These are phyloP conservation scores for Laguncularia racemosa DNA, from an alignment of 345 rosid genomes.

Conservation along the genomic window DNA sequence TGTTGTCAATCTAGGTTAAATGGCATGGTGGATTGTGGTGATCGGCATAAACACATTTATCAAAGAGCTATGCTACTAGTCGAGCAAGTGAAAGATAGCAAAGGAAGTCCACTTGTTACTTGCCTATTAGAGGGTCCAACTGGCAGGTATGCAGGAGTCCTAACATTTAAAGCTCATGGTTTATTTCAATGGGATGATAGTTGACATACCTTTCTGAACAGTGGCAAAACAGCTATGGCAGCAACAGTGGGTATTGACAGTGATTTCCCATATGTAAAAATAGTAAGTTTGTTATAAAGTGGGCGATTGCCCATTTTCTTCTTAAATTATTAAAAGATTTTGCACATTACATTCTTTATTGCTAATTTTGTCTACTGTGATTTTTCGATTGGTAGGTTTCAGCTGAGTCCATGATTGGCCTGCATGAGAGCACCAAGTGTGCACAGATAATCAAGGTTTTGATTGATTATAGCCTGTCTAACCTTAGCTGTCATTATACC, in stretches of 20 bases:
- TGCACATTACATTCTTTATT: background rate
- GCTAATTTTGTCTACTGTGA: slow-evolving; percentile 1
- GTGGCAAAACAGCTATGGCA: slow-evolving; percentile 98
- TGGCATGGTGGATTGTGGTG: slow-evolving; percentile 91
- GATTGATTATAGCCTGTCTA: no score
- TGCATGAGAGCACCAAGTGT: slow-evolving; percentile 95
- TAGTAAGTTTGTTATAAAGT: slow-evolving; percentile 43
- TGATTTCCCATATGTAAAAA: slow-evolving; percentile 96
- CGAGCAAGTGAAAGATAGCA: slow-evolving; percentile 97
- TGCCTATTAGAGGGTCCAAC: slow-evolving; percentile 93
- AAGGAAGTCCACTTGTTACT: slow-evolving; percentile 88
- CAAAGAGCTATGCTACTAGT: slow-evolving; percentile 83
- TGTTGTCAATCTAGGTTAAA: slow-evolving; percentile 46
- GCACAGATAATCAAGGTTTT: slow-evolving; percentile 85
- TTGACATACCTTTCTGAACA: slow-evolving; percentile 20
- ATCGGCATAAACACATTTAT: slow-evolving; percentile 67
- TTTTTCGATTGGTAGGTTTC: slow-evolving; percentile 51
- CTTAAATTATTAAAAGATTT: background rate
- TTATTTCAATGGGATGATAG: background rate
- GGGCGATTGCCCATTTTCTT: no score
- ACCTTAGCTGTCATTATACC: no score
- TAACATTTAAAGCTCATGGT: slow-evolving; percentile 6
- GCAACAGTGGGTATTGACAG: slow-evolving; percentile 94
- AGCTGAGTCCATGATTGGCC: slow-evolving; percentile 94
- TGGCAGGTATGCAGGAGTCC: slow-evolving; percentile 56